Evolutionary conservation across 176 grass and related monocot genomes (phyloP), one percentile per base, ranked within the genome.

Genomic region (Canna indica): DNA sequence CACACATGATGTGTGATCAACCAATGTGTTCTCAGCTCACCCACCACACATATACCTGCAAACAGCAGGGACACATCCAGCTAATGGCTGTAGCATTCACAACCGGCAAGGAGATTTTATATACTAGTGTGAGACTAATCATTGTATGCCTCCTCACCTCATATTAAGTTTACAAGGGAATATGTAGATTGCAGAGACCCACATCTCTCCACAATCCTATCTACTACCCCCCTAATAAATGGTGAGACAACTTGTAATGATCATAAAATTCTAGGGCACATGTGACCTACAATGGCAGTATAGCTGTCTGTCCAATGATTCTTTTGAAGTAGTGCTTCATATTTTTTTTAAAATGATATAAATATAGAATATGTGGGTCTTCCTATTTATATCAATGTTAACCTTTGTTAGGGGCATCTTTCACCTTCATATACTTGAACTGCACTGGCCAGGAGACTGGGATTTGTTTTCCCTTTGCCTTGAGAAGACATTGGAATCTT

Each of bases 401-500:
- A 20, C 50, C 29, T 82, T 78, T 77, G 78, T 78, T 68, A 84
- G 76, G 73, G 69, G 75, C 81, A 76, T 84, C 83, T 74, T 91
- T 82, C 75, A 73, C 79, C 44, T 73, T 39, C 84, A 80, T 75
- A 79, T 75, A 53, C 74, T 78, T 77, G 81, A 79, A 76, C 84
- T 84, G 72, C 47, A 87, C 78, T 87, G 81, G 81, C 68, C 72
- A 18, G 76, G 71, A 62, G 74, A 76, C 78, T 63, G 78, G 78
- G 84, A 82, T 87, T 91, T 87, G 79, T 77, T 86, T 82, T 75
- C 72, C 78, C 83, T 68, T n/a, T 68, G 54, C 46, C 78, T 58
- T 56, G 41, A 56, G 56, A 59, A 30, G 73, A 68, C 52, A 77
- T 34, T 70, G 36, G 68, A 17, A 27, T 11, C 27, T 64, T 46